A percentile compares a stretch with the other conserved stretches of the same genome.
Evolutionary conservation across 495 filamentous ascomycete species (phyloP).

Genomic region (Daldinia loculata): DNA sequence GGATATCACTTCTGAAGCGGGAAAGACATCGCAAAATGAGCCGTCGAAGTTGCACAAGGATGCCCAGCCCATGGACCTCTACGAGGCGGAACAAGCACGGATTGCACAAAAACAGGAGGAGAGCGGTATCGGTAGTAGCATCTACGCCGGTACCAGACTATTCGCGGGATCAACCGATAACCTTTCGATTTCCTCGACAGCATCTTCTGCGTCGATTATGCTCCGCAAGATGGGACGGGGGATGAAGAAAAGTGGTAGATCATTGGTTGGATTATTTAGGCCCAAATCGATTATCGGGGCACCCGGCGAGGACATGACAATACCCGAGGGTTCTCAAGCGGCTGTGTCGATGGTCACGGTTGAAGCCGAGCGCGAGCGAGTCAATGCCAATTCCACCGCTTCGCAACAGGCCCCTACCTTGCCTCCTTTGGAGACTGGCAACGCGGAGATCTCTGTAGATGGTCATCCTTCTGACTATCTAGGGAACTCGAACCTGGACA

Average conservation of each 20-base stretch:
- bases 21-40: constrained; percentile 62
- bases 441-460: constrained; percentile 65
- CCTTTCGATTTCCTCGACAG: constrained; percentile 94
- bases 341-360: constrained; percentile 94
- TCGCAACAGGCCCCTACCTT: constrained; percentile 78
- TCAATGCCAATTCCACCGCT: constrained; percentile 79
- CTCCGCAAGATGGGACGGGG: constrained; percentile 99
- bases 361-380: constrained; percentile 88
- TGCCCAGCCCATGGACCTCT: constrained; percentile 72
- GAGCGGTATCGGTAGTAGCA: constrained; percentile 87
- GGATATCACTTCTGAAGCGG: constrained; percentile 63
- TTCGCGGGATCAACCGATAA: constrained; percentile 96
- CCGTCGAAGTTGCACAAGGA: constrained; percentile 76
- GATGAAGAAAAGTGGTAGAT: constrained; percentile 90
- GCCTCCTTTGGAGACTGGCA: constrained; percentile 85
- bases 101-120: constrained; percentile 93
- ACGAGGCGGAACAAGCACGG: constrained; percentile 79
- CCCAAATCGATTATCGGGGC: constrained; percentile 90
- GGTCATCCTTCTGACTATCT: constrained; percentile 56
- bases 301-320: constrained; percentile 69
- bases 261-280: constrained; percentile 92
- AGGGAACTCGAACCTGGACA: constrained; percentile 65
- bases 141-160: constrained; percentile 88
- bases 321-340: constrained; percentile 74
- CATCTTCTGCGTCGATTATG: constrained; percentile 98